phyloP scores from a whole-genome alignment of 2,329 filamentous ascomycete species.

The Apiospora saccharicola region DNA sequence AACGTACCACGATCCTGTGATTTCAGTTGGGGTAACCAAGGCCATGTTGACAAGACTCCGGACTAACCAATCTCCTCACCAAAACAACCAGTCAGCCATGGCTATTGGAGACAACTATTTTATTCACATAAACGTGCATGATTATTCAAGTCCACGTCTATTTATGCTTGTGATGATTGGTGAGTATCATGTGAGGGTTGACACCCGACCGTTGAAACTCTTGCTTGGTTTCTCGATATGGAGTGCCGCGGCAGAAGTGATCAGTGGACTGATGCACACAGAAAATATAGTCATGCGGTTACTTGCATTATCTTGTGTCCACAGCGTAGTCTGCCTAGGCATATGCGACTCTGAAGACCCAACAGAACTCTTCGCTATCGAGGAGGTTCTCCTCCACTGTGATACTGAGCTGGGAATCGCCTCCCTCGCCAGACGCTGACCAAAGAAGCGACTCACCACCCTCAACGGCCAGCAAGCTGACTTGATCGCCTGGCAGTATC shows the following conservation, averaged over 20 bases:
- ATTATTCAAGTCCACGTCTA: too few relatives aligned
- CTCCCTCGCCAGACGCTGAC: neutral
- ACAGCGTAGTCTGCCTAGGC: neutral
- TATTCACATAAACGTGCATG: too few relatives aligned
- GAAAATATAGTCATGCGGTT: too few relatives aligned
- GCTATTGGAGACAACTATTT: too few relatives aligned
- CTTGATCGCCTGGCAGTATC: neutral
- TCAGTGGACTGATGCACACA: too few relatives aligned
- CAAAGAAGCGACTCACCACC: neutral
- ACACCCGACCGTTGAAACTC: too few relatives aligned
- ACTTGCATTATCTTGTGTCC: too few relatives aligned
- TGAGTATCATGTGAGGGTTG: too few relatives aligned
- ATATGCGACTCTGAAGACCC: slow-evolving; percentile 11
- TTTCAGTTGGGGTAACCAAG: neutral
- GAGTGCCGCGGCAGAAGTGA: too few relatives aligned
- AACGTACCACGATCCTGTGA: neutral
- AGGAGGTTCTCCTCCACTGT: neutral
- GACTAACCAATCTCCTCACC: neutral
- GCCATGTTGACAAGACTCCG: too few relatives aligned
- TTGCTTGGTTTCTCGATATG: too few relatives aligned
- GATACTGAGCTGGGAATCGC: neutral
- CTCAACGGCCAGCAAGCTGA: neutral
- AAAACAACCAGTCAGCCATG: neutral
- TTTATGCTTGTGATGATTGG: too few relatives aligned
- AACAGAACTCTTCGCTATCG: neutral